Evolutionary conservation across 73 alveolate genomes (phyloP), one percentile per base, ranked within the genome.

Genomic region (Paramecium sexaurelia): DNA sequence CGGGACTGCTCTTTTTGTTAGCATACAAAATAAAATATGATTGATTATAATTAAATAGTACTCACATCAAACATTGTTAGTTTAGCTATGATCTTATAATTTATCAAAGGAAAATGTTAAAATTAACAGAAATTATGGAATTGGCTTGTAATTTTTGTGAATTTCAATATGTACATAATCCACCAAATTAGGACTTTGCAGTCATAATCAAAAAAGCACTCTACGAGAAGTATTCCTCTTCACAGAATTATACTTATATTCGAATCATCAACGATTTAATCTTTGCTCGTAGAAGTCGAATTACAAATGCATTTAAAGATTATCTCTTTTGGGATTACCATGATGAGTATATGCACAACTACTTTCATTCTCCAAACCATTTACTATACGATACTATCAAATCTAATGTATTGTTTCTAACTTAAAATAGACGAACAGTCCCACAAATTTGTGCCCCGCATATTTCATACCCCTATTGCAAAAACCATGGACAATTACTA

Each of bases 251-350:
- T n/a, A 71, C 86, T 36, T 71, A 71, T 11, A 71, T 71, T 71
- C 57, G 86, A 29, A 71, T 35, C 43, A 71, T 71, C 13, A 71
- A 71, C 6, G 86, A 71, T 37, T 61, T 71, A 32, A 71, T 71
- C 8, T 71, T 71, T 33, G 86, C 86, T 6, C 37, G 56, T 27
- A 10, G 86, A 20, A 71, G 86, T 37, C 51, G 56, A 11, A 40
- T 71, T 3, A 71, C 86, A n/a, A 37, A 35, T 35, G 17, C 35
- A 33, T 71, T 71, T n/a, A 71, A 71, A 37, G 86, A 71, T 17
- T 71, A 71, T 19, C 56, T 71, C 7, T 71, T 35, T 71, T 71
- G 86, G 86, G 86, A 71, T 71, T 71, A 71, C 29, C 17, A 71
- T 15, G 86, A 71, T 71, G 86, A 71, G 32, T 71, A 71, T 10